Percentiles rank a stretch among this genome's conserved stretches.
These are phyloP conservation scores for Gastrodia elata DNA, from an alignment of 106 monocot species.

Conservation along the genomic window DNA sequence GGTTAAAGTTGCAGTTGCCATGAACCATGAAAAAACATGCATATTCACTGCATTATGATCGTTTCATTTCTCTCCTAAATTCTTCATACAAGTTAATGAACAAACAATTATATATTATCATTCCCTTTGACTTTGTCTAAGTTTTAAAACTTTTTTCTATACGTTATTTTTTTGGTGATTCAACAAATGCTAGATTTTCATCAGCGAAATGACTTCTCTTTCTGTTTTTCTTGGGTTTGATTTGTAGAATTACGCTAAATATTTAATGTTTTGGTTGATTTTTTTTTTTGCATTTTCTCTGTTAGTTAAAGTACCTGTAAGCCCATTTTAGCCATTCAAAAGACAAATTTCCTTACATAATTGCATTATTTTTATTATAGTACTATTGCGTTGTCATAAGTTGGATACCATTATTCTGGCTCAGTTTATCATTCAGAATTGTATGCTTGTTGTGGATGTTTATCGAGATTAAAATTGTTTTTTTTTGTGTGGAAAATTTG, in stretches of 20 bases:
- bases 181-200: not conserved
- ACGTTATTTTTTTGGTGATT: not conserved
- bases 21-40: too few relatives aligned
- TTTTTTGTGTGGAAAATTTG: not conserved
- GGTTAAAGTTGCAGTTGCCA: too few relatives aligned
- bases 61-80: too few relatives aligned
- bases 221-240: not conserved
- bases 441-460: not conserved
- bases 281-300: too few relatives aligned
- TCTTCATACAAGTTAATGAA: too few relatives aligned
- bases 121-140: too few relatives aligned
- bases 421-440: not conserved
- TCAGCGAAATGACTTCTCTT: not conserved
- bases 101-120: too few relatives aligned
- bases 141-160: too few relatives aligned
- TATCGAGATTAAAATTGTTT: not conserved
- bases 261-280: not conserved
- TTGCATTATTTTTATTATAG: not conserved
- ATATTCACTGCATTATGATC: too few relatives aligned
- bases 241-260: too few relatives aligned
- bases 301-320: not conserved
- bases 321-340: not conserved
- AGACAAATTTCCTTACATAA: not conserved
- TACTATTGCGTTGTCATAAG: not conserved
- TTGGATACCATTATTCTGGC: not conserved